Percentiles rank a stretch among this genome's conserved stretches.
phyloP scores from a whole-genome alignment of 768 basidiomycete genomes.

The Leccinum fibrillosum region DNA sequence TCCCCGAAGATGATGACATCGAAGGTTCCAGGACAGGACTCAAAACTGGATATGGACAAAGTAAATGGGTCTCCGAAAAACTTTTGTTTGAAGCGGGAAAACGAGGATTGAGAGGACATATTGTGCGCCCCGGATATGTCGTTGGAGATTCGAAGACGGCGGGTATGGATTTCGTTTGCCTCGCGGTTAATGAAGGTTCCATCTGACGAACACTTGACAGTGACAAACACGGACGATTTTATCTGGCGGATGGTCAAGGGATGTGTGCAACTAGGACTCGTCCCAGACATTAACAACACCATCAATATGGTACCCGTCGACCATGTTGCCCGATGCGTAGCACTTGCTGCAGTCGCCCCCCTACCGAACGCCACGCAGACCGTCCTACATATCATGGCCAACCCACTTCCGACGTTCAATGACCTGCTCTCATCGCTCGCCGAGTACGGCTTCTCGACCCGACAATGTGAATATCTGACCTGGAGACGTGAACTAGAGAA shows the following conservation, averaged over 20 bases:
- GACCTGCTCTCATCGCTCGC: constrained; percentile 68
- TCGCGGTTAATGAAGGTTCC: neutral
- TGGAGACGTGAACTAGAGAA: constrained; percentile 94
- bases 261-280: constrained; percentile 94
- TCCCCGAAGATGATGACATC: constrained; percentile 85
- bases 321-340: constrained; percentile 83
- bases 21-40: constrained; percentile 75
- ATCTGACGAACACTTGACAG: constrained; percentile 36
- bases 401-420: constrained; percentile 88
- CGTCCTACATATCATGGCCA: constrained; percentile 84
- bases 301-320: constrained; percentile 99
- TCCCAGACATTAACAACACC: constrained; percentile 97
- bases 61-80: constrained; percentile 98
- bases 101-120: constrained; percentile 80
- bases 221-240: constrained; percentile 99
- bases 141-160: constrained; percentile 89
- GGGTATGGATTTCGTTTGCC: constrained; percentile 45
- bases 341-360: constrained; percentile 67
- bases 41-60: constrained; percentile 94
- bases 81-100: constrained; percentile 87
- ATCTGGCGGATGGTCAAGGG: constrained; percentile 98
- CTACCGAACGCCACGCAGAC: constrained; percentile 44
- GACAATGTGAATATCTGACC: constrained; percentile 80
- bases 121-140: constrained; percentile 92
- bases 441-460: constrained; percentile 76